Conservation (phyloP, 176 grass and related monocot species). For the Tillandsia leiboldiana region DNA sequence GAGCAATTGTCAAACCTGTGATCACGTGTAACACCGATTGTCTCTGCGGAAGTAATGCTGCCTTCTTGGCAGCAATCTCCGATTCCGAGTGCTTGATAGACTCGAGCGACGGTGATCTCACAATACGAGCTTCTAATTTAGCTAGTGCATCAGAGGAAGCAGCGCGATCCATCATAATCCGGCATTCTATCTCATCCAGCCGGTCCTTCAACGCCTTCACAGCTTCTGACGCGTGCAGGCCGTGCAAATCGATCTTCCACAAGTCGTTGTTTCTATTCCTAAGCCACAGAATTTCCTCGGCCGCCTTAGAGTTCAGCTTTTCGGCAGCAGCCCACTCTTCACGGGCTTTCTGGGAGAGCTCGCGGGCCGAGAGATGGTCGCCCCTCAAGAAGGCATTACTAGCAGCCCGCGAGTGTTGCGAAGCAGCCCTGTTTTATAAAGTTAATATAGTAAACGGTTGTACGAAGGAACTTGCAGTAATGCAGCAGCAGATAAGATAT, state of each 20-base stretch:
- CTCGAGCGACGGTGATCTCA: not conserved
- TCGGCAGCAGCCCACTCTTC: constrained; percentile 52
- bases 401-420: constrained; percentile 63
- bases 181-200: constrained; percentile 49
- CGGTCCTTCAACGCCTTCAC: constrained; percentile 42
- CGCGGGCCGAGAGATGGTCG: constrained; percentile 56
- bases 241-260: constrained; percentile 76
- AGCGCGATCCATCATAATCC: constrained; percentile 18
- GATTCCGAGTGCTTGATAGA: constrained; percentile 10
- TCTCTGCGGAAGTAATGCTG: constrained; percentile 31
- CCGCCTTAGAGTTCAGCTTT: constrained; percentile 62
- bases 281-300: constrained; percentile 55
- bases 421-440: constrained; percentile 52
- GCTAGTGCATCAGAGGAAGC: constrained; percentile 21
- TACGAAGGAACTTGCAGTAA: no score
- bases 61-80: constrained; percentile 17
- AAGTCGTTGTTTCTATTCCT: constrained; percentile 59
- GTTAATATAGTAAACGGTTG: not conserved
- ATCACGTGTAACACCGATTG: constrained; percentile 61
- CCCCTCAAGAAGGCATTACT: constrained; percentile 69
- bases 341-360: constrained; percentile 46
- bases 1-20: constrained; percentile 36
- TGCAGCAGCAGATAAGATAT: no score
- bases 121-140: constrained; percentile 6
- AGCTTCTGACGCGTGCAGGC: constrained; percentile 84